Conservation (phyloP, 2,329 filamentous ascomycete species). For the Onygenales sp. region DNA sequence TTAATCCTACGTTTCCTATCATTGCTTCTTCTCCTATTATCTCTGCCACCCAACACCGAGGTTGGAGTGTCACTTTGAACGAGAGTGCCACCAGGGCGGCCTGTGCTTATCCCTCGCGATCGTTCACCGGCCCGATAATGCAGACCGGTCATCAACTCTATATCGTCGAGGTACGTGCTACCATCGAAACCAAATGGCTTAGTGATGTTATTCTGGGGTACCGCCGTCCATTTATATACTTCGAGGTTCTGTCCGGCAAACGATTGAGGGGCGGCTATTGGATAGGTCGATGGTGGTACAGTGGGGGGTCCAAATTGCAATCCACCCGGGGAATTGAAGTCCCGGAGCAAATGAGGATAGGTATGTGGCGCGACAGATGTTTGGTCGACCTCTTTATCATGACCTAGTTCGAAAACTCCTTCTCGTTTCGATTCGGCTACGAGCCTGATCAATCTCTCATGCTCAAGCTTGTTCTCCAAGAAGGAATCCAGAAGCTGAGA, state of each 20-base stretch:
- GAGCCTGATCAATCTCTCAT: constrained; percentile 72
- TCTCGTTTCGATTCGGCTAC: constrained; percentile 79
- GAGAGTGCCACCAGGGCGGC: constrained; percentile 67
- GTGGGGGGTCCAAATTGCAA: background rate
- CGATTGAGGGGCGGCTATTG: background rate
- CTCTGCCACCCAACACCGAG: constrained; percentile 69
- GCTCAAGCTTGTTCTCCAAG: constrained; percentile 93
- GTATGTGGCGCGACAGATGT: constrained; percentile 36
- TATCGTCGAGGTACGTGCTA: constrained; percentile 68
- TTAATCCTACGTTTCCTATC: constrained; percentile 86
- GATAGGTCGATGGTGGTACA: background rate
- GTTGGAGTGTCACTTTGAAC: constrained; percentile 64
- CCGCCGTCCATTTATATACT: background rate
- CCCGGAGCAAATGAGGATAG: constrained; percentile 9
- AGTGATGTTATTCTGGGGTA: background rate
- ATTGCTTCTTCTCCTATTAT: constrained; percentile 42
- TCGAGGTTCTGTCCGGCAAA: background rate
- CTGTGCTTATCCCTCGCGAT: constrained; percentile 78
- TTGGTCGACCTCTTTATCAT: constrained; percentile 49
- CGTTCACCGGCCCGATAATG: constrained; percentile 83
- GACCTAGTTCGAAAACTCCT: constrained; percentile 62
- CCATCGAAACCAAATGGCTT: constrained; percentile 79
- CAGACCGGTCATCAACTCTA: constrained; percentile 86
- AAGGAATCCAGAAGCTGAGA: constrained; percentile 81
- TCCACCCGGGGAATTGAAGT: background rate